Evolutionary conservation across 2,329 filamentous ascomycete genomes (phyloP), one percentile per base, ranked within the genome.

Genomic region (Colletotrichum viniferum): DNA sequence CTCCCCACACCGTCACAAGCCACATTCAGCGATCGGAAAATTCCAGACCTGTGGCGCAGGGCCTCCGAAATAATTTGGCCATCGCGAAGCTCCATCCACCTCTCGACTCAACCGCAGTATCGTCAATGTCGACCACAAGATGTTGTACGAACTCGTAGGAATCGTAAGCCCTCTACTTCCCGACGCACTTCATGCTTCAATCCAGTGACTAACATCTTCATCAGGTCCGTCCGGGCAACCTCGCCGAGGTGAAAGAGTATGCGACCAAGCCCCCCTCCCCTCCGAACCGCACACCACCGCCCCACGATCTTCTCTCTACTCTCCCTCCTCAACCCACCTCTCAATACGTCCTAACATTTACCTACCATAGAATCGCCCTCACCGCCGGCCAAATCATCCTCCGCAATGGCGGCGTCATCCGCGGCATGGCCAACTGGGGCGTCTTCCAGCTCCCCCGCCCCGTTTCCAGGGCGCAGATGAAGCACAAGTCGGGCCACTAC

Each of bases 101-200:
- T 28, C 12, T 36, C 26, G 63, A 60, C 34, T 21, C 74, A 73
- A 69, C 24, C 38, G 21, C 26, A 61, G 62, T 48, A 58, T 68
- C 77, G 72, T 77, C 77, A 76, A 85, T 82, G 82, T 80, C 80
- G 80, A 79, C 81, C 77, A 79, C 83, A 89, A 84, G 79, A 98
- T 99, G 97, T 89, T 99, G 87, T 99, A 99, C 90, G 97, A 99
- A 88, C 89, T 98, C 82, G 97, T 99, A 86, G 97, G 95, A 85
- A 94, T 98, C 87, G 97, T 98, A 88, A 82, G 94, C 88, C 13
- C n/a, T 5, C n/a, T 9, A 7, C 56, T 38, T 65, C 9, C 16
- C 18, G n/a, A 60, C 7, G 3, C n/a, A 12, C 26, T 28, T 5
- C n/a, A 24, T 12, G 3, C 28, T 38, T 6, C 14, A 10, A 4